Percentiles rank a stretch among this genome's conserved stretches.
Evolutionary conservation across 2,329 filamentous ascomycete species (phyloP).

Genomic region (Tolypocladium album): DNA sequence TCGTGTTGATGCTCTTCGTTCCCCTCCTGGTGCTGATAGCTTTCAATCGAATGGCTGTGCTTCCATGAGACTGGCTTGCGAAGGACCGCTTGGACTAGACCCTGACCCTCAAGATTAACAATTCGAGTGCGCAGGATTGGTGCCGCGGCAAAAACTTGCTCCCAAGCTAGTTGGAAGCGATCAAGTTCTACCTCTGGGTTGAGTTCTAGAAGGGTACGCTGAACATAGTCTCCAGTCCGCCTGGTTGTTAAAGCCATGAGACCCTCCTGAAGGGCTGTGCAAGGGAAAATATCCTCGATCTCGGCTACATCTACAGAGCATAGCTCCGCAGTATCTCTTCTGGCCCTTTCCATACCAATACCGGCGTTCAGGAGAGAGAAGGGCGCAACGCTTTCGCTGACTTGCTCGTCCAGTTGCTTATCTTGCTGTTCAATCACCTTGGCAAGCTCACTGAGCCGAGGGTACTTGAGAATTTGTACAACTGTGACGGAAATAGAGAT

Average conservation of each 20-base stretch:
- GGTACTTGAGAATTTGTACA: not conserved
- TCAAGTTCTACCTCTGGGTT: not conserved
- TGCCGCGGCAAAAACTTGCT: not conserved
- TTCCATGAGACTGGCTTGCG: not conserved
- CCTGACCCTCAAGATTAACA: not conserved
- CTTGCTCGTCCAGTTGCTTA: not conserved
- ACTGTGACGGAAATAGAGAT: not conserved
- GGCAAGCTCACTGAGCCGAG: not conserved
- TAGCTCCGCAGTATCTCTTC: not conserved
- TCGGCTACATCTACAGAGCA: not conserved
- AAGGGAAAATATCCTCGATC: not conserved
- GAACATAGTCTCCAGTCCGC: not conserved
- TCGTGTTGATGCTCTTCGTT: not conserved
- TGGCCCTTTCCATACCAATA: not conserved
- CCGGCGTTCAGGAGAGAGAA: not conserved
- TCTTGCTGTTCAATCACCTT: not conserved
- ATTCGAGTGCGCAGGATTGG: not conserved
- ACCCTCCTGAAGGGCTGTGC: not conserved
- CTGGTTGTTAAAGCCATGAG: not conserved
- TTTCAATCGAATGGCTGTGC: not conserved
- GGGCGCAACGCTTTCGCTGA: not conserved
- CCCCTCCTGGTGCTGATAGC: not conserved
- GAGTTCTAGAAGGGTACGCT: not conserved
- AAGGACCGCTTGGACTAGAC: not conserved
- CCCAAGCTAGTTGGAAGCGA: not conserved